Percentiles rank a stretch among this genome's conserved stretches.
These are phyloP conservation scores for Colletotrichum sp. DNA, from an alignment of 2,329 filamentous ascomycete genomes.

Conservation along the genomic window DNA sequence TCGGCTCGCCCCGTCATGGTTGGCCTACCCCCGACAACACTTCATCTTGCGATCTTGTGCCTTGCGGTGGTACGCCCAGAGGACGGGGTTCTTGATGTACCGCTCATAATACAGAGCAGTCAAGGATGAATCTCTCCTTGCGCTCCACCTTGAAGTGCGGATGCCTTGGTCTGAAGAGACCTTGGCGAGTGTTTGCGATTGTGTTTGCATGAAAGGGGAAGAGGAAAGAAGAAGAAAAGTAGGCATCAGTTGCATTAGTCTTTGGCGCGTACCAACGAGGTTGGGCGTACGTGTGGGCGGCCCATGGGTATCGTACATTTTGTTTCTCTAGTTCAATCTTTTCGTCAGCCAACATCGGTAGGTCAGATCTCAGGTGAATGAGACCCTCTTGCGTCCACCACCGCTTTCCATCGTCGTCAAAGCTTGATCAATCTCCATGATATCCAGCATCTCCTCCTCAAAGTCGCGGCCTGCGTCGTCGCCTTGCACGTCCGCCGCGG, in stretches of 20 bases:
- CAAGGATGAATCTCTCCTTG: conserved; percentile 79
- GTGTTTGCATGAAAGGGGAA: not conserved
- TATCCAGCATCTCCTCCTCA: conserved; percentile 67
- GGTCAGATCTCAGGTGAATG: conserved; percentile 45
- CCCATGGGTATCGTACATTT: conserved; percentile 44
- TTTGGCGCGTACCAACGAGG: not conserved
- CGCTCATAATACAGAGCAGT: conserved; percentile 79
- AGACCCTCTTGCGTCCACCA: conserved; percentile 55
- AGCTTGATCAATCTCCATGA: conserved; percentile 69
- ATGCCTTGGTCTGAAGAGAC: conserved; percentile 27
- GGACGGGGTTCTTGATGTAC: conserved; percentile 53
- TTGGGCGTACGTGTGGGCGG: not conserved
- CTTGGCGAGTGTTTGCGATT: not conserved
- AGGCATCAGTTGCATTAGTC: conserved; percentile 11
- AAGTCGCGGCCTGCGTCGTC: conserved; percentile 58
- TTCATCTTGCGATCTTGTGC: conserved; percentile 25
- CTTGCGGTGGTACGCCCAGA: conserved; percentile 5
- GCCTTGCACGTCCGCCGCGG: conserved; percentile 57
- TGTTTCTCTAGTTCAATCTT: conserved; percentile 19
- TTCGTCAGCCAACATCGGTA: conserved; percentile 17
- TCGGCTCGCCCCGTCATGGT: conserved; percentile 24
- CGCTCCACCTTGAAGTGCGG: conserved; percentile 78
- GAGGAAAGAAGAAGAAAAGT: not conserved
- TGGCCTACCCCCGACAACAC: conserved; percentile 9
- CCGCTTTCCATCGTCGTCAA: conserved; percentile 60